Percentiles rank a stretch among this genome's conserved stretches.
phyloP scores from a whole-genome alignment of 176 grass and related monocot species.

The Zizania latifolia region DNA sequence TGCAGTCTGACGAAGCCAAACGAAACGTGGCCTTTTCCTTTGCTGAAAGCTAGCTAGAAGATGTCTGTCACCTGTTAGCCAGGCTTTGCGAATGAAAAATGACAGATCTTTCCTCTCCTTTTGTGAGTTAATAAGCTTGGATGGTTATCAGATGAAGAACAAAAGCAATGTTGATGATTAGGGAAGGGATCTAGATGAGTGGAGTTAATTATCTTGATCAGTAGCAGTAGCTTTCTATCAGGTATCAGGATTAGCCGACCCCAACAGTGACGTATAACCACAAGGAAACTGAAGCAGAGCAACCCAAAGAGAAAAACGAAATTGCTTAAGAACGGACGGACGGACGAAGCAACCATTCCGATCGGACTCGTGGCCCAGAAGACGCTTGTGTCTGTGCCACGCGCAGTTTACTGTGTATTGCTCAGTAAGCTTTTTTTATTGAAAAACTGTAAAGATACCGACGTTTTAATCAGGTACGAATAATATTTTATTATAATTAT shows the following conservation, averaged over 20 bases:
- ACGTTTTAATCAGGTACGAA: too few relatives aligned
- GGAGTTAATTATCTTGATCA: neutral
- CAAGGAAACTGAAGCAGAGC: neutral
- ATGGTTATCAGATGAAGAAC: neutral
- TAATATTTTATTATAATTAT: too few relatives aligned
- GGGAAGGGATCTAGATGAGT: neutral
- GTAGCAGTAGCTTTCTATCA: neutral
- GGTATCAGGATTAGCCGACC: neutral
- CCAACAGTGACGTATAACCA: neutral
- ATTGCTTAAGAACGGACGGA: too few relatives aligned
- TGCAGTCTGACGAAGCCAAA: neutral
- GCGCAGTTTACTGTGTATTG: too few relatives aligned
- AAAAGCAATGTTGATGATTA: neutral
- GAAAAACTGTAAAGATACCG: too few relatives aligned
- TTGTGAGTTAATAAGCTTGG: neutral
- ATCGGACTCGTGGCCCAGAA: too few relatives aligned
- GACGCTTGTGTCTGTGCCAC: too few relatives aligned
- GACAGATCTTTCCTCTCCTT: neutral
- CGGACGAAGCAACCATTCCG: too few relatives aligned
- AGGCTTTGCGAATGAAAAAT: neutral
- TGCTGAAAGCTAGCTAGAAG: neutral
- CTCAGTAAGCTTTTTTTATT: too few relatives aligned
- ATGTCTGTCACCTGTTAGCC: neutral
- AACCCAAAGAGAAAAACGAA: neutral
- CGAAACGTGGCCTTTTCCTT: neutral